Evolutionary conservation across 169 alveolate genomes (phyloP).

Genomic region (Cryptosporidium felis): DNA sequence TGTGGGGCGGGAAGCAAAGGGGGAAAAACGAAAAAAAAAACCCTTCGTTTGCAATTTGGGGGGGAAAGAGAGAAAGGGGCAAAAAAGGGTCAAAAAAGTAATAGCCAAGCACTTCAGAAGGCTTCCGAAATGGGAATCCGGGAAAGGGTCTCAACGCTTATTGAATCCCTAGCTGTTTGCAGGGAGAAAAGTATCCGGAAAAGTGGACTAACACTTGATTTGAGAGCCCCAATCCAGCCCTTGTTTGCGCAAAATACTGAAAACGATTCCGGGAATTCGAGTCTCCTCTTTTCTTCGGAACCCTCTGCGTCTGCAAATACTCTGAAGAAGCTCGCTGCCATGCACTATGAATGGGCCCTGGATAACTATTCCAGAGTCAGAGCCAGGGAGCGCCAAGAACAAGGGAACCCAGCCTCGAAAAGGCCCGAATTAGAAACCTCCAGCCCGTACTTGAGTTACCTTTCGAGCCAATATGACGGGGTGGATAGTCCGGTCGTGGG

Average conservation of each 20-base stretch:
- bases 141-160: not conserved
- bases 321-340: not conserved
- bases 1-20: no score
- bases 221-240: constrained; percentile 61
- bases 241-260: not conserved
- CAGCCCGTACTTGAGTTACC: constrained; percentile 48
- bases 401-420: not conserved
- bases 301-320: not conserved
- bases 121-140: no score
- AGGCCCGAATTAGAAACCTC: not conserved
- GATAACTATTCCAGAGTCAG: constrained; percentile 41
- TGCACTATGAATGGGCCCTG: constrained; percentile 50
- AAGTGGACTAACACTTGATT: not conserved
- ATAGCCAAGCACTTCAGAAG: no score
- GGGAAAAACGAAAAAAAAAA: no score
- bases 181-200: constrained; percentile 8
- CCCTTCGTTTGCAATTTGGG: no score
- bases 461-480: constrained; percentile 71
- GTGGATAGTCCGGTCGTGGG: constrained; percentile 58
- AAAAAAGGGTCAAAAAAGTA: no score
- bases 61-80: no score
- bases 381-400: constrained; percentile 7
- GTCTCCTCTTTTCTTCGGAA: no score
- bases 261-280: not conserved
- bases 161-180: not conserved